Percentiles rank a stretch among this genome's conserved stretches.
Evolutionary conservation across 345 rosid genomes (phyloP).

Genomic region (Eutrema japonicum): DNA sequence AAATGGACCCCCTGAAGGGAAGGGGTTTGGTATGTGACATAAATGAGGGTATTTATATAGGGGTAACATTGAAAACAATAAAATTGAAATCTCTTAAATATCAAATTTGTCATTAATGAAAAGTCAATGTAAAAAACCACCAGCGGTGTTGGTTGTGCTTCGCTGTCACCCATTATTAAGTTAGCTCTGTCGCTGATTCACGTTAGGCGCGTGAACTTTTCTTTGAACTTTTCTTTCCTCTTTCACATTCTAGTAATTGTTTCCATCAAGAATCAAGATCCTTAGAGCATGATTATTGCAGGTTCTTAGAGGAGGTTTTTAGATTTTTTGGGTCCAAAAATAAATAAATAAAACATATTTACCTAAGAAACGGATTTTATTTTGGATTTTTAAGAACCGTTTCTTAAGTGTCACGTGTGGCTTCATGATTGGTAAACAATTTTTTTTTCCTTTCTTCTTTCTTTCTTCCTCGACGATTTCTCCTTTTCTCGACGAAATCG

Average conservation of each 20-base stretch:
- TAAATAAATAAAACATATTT: too few species aligned
- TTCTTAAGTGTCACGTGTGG: too few species aligned
- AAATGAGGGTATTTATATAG: constrained; percentile 28
- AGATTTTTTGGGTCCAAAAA: too few species aligned
- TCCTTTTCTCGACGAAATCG: too few species aligned
- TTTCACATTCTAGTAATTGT: constrained; percentile 31
- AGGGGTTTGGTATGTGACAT: constrained; percentile 39
- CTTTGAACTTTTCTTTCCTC: constrained; percentile 7
- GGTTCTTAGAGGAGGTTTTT: too few species aligned
- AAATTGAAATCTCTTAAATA: constrained; percentile 9
- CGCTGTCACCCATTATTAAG: constrained; percentile 40
- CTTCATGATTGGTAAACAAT: too few species aligned
- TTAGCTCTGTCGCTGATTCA: constrained; percentile 34
- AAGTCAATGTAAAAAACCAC: constrained; percentile 31
- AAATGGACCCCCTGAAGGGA: constrained; percentile 36
- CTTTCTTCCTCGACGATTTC: too few species aligned
- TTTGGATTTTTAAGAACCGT: too few species aligned
- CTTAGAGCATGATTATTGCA: too few species aligned
- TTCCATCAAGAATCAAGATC: neutral
- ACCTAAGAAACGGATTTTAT: too few species aligned
- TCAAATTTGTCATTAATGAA: constrained; percentile 28
- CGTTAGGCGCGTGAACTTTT: constrained; percentile 29
- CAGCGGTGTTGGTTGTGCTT: constrained; percentile 37
- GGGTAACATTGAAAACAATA: neutral
- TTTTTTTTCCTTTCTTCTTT: too few species aligned